Percentiles rank a stretch among this genome's conserved stretches.
phyloP scores from a whole-genome alignment of 169 alveolate species.

The Plasmodium inui region DNA sequence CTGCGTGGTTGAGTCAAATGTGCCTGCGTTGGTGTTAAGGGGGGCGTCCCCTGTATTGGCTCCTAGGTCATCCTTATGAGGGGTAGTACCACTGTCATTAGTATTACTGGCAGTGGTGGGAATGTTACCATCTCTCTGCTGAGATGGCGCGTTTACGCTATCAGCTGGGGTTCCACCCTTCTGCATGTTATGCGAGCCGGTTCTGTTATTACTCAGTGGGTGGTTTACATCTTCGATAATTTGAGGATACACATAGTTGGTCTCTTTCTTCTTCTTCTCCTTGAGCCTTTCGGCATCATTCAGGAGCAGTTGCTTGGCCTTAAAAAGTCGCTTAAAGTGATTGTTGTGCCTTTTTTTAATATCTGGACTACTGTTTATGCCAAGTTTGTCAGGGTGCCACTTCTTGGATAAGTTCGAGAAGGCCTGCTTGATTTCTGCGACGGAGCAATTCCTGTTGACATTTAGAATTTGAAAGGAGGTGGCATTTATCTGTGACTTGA shows the following conservation, averaged over 20 bases:
- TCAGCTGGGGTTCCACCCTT: background rate
- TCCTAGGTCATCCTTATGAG: background rate
- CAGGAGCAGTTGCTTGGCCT: conserved; percentile 80
- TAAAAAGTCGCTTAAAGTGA: conserved; percentile 82
- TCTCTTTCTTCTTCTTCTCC: conserved; percentile 80
- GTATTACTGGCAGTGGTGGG: background rate
- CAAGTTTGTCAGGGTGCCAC: conserved; percentile 87
- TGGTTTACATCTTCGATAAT: conserved; percentile 45
- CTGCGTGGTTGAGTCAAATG: background rate
- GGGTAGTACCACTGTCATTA: background rate
- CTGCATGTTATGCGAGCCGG: background rate
- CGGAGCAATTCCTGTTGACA: conserved; percentile 74
- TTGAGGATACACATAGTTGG: conserved; percentile 80
- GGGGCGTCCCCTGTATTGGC: background rate
- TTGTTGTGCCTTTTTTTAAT: conserved; percentile 79
- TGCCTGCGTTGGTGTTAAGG: background rate
- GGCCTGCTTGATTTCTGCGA: conserved; percentile 81
- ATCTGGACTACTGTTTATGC: conserved; percentile 75
- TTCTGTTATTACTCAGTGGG: background rate
- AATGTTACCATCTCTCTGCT: background rate
- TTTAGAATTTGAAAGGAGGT: conserved; percentile 83
- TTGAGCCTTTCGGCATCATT: conserved; percentile 75
- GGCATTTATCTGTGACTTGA: conserved; percentile 81
- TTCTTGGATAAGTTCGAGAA: conserved; percentile 81
- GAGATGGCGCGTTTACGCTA: background rate